Percentiles rank a stretch among this genome's conserved stretches.
These are phyloP conservation scores for Penicillium sp. DNA, from an alignment of 2,329 filamentous ascomycete genomes.

Conservation along the genomic window DNA sequence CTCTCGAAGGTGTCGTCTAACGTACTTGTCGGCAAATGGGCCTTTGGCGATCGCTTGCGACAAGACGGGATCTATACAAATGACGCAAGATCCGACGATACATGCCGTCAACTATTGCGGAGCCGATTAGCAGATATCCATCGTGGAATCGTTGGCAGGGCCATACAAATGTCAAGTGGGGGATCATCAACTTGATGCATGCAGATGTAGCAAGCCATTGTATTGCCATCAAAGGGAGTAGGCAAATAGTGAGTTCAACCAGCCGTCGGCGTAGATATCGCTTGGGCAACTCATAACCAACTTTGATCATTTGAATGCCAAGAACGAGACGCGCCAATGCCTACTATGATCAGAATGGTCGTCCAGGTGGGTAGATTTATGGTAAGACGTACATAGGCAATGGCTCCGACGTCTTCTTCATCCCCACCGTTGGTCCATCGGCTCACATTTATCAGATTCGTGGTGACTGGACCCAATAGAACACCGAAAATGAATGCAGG, in stretches of 20 bases:
- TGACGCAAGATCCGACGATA: slow-evolving; percentile 62
- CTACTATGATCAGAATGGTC: slow-evolving; percentile 22
- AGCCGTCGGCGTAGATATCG: slow-evolving; percentile 54
- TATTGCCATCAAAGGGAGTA: slow-evolving; percentile 62
- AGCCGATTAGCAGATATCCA: not conserved
- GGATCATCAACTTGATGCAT: slow-evolving; percentile 58
- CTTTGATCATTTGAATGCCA: slow-evolving; percentile 64
- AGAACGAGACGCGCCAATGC: slow-evolving; percentile 62
- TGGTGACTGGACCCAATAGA: slow-evolving; percentile 56
- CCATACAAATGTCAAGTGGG: slow-evolving; percentile 52
- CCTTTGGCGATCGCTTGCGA: slow-evolving; percentile 65
- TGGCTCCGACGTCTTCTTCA: slow-evolving; percentile 37
- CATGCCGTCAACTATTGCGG: slow-evolving; percentile 50
- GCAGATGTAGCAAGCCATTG: slow-evolving; percentile 63
- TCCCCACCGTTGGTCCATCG: slow-evolving; percentile 39
- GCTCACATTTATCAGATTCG: slow-evolving; percentile 54
- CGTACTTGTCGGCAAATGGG: slow-evolving; percentile 63
- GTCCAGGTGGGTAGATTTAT: not conserved
- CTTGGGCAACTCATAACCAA: slow-evolving; percentile 62
- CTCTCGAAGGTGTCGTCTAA: slow-evolving; percentile 58
- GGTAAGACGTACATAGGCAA: slow-evolving; percentile 42
- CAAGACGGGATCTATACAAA: slow-evolving; percentile 63
- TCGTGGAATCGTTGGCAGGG: not conserved
- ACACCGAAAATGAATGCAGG: slow-evolving; percentile 59
- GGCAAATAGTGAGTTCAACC: slow-evolving; percentile 57